Evolutionary conservation across 202 grass and related monocot genomes (phyloP), one percentile per base, ranked within the genome.

Genomic region (Saccharum hybrid): DNA sequence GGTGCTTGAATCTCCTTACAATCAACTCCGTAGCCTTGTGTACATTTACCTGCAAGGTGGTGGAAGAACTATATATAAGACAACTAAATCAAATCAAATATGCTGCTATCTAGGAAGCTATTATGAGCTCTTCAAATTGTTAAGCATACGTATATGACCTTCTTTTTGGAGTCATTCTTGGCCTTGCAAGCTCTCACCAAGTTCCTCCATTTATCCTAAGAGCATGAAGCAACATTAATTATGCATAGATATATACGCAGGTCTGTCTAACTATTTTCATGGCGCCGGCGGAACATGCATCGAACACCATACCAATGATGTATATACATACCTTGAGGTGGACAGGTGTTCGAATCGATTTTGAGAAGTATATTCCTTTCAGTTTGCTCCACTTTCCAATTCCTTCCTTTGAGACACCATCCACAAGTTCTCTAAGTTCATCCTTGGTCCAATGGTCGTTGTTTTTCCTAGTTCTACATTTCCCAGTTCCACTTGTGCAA

Each of bases 351-450:
- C 70, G 40, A 65, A 74, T 46, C 2, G 57, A 74, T 28, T 7
- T 2, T 10, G 54, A 63, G 39, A 82, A 73, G 42, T 63, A 31
- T 0, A 12, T 16, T 7, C 9, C 11, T 30, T 72, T 72, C 16
- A 82, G 2, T 6, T 72, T 7, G 8, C 38, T 48, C 80, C 68
- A 82, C 2, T 11, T 43, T 36, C 80, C 80, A n/a, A 63, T 31
- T 26, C 80, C 80, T 10, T 63, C n/a, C 8, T 19, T 33, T 7
- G 10, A 22, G 18, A 82, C 23, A 63, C 37, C 79, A 19, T 72
- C 2, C 1, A 72, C 9, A 0, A 81, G 54, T 5, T 62, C 0
- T 0, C 3, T 33, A 26, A 72, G 38, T 36, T 72, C 79, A 1
- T 62, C 38, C 7, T 30, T 1, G 33, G 54, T 48, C 80, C 80